Percentiles rank a stretch among this genome's conserved stretches.
Conservation (phyloP, 345 rosid genomes). For the Cardamine occulta region DNA sequence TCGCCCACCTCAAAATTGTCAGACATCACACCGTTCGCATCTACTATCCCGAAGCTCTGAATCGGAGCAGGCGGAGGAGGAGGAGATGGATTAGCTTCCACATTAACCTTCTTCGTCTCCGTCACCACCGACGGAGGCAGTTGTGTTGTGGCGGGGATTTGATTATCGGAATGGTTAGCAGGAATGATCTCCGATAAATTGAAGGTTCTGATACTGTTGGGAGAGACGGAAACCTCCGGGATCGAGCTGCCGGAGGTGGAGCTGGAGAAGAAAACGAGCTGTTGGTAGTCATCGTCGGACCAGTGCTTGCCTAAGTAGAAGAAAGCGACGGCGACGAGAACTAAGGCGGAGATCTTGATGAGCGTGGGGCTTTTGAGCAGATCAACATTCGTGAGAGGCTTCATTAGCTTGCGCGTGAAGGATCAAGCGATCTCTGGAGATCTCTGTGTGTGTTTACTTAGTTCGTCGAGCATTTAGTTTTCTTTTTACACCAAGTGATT, state of each 20-base stretch:
- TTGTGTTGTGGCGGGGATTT: constrained; percentile 18
- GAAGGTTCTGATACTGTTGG: constrained; percentile 55
- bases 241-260: constrained; percentile 35
- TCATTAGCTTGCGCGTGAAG: constrained; percentile 60
- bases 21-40: constrained; percentile 82
- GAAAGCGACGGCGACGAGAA: constrained; percentile 65
- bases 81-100: constrained; percentile 19
- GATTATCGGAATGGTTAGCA: constrained; percentile 34
- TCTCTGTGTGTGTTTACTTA: not conserved
- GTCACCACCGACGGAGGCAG: constrained; percentile 36
- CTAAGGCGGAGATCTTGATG: constrained; percentile 59
- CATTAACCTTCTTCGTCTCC: constrained; percentile 19
- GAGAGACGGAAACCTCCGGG: constrained; percentile 59
- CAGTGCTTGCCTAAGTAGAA: constrained; percentile 92
- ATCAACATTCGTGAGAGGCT: constrained; percentile 51
- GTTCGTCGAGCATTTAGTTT: not conserved
- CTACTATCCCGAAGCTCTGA: constrained; percentile 72
- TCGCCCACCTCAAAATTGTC: constrained; percentile 85
- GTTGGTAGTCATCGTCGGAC: constrained; percentile 66
- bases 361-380: constrained; percentile 51
- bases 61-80: constrained; percentile 47
- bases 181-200: constrained; percentile 55
- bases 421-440: constrained; percentile 37
- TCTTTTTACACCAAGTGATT: not conserved
- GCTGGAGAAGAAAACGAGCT: constrained; percentile 78